Base-by-base conservation (phyloP, 2,329 filamentous ascomycete genomes). In the Alternaria sp. region DNA sequence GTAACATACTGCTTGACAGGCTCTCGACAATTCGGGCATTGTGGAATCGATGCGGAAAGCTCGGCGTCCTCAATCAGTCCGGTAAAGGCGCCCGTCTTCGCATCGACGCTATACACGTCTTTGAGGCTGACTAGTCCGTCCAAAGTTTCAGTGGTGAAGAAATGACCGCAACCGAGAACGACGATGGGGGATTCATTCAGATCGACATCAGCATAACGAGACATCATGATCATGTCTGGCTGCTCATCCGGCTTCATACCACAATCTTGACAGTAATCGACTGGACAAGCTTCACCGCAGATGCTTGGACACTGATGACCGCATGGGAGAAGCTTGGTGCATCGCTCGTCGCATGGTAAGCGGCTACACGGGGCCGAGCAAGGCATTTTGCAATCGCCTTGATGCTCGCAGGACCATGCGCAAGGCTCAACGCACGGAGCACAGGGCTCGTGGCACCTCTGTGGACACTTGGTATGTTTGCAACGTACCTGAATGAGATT, bases 401-500 rank as follows among this genome's bases (percentile, higher is more conserved):
- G 65, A 56, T 82, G 80, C 23, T 71, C 67, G 50, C 80, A 82
- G 9, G 64, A 50, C 70, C 78, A 79, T 1, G 67, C 60, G 28
- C 80, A 82, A 28, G 51, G 59, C 28, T 79, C 73, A 3, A 71
- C 49, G 41, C 81, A 82, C 4, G 75, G 75, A 1, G 72, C 66
- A 23, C 77, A 77, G 53, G 79, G 58, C 65, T 81, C 74, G 62
- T 79, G 65, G 55, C 74, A 80, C 20, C 50, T 60, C 4, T 55
- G 50, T 6, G 58, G 64, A 30, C 77, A 80, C 18, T 41, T 30
- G 1, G 68, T 73, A 47, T 79, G 77, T 26, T 68, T 65, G 55
- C 77, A 79, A 20, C 61, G 65, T 21, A 76, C 74, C 70, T 74
- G 18, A 4, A 30, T 18, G n/a, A 26, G 7, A 20, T 65, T 23